Evolutionary conservation across 2,329 filamentous ascomycete genomes (phyloP).

Genomic region (Cladosporium sp.): DNA sequence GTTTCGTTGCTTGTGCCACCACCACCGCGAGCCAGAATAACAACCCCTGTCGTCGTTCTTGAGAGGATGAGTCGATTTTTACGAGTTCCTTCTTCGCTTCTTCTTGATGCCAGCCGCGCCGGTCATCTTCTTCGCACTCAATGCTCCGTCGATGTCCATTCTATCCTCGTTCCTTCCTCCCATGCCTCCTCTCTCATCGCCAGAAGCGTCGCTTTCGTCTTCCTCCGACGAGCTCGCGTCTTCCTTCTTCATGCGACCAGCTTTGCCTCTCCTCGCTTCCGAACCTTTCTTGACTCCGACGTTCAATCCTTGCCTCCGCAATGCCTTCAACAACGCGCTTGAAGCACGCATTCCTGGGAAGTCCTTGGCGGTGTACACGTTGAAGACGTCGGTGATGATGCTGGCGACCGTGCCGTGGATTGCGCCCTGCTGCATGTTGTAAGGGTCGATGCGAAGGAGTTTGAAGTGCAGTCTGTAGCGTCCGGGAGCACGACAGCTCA

Average conservation of each 20-base stretch:
- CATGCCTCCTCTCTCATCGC: constrained; percentile 6
- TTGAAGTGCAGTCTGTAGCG: constrained; percentile 71
- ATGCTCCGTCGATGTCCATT: background rate
- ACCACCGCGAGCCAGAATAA: background rate
- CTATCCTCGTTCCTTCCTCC: background rate
- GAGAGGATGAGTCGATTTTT: no score
- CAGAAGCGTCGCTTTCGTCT: constrained; percentile 61
- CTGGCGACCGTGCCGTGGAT: constrained; percentile 48
- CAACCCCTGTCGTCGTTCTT: no score
- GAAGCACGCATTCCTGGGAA: constrained; percentile 81
- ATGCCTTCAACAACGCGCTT: constrained; percentile 65
- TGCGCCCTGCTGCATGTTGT: constrained; percentile 51
- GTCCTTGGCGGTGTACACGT: constrained; percentile 78
- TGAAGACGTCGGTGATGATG: constrained; percentile 65
- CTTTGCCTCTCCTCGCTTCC: constrained; percentile 46
- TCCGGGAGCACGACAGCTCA: constrained; percentile 74
- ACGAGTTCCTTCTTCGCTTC: constrained; percentile 15
- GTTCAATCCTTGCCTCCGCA: constrained; percentile 76
- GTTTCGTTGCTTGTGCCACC: background rate
- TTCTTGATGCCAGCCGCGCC: constrained; percentile 6
- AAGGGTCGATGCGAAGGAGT: constrained; percentile 66
- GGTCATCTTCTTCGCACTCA: constrained; percentile 12
- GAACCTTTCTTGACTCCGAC: constrained; percentile 86
- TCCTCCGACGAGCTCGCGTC: constrained; percentile 55
- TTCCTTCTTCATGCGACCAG: constrained; percentile 32